These are phyloP conservation scores for Albugo laibachii DNA, from an alignment of 352 stramenopile species.

Conservation along the genomic window DNA sequence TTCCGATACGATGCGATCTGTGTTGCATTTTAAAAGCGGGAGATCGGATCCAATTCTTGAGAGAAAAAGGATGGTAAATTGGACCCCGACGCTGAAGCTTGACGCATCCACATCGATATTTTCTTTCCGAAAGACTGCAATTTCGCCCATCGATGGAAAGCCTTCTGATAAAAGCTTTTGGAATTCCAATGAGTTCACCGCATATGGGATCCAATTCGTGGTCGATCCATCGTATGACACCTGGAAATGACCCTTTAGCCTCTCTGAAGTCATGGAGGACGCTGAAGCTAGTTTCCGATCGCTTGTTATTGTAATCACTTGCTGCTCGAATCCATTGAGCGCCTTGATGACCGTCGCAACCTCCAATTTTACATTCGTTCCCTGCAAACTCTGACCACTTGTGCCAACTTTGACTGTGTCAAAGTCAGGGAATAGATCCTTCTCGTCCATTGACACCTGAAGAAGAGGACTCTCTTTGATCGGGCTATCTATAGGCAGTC, in stretches of 20 bases:
- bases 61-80: conserved; percentile 50
- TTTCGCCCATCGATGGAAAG: background rate
- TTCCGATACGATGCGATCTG: background rate
- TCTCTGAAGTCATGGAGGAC: conserved; percentile 5
- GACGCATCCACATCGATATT: conserved; percentile 31
- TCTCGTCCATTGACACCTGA: conserved; percentile 46
- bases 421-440: conserved; percentile 34
- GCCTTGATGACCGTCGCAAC: conserved; percentile 64
- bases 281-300: background rate
- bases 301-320: conserved; percentile 65
- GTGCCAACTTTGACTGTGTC: conserved; percentile 17
- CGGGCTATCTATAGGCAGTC: conserved; percentile 21
- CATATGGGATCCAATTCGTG: conserved; percentile 43
- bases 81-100: conserved; percentile 15
- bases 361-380: conserved; percentile 53
- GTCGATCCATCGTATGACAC: conserved; percentile 72
- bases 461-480: conserved; percentile 36
- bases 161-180: background rate
- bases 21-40: conserved; percentile 30
- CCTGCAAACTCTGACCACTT: conserved; percentile 25
- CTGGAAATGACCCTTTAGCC: conserved; percentile 71
- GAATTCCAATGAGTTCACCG: conserved; percentile 15
- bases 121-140: conserved; percentile 5
- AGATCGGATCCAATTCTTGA: conserved; percentile 29
- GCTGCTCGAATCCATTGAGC: conserved; percentile 85